Percentiles rank a stretch among this genome's conserved stretches.
phyloP scores from a whole-genome alignment of 179 eudicot genomes.

The Drosera spatulata region DNA sequence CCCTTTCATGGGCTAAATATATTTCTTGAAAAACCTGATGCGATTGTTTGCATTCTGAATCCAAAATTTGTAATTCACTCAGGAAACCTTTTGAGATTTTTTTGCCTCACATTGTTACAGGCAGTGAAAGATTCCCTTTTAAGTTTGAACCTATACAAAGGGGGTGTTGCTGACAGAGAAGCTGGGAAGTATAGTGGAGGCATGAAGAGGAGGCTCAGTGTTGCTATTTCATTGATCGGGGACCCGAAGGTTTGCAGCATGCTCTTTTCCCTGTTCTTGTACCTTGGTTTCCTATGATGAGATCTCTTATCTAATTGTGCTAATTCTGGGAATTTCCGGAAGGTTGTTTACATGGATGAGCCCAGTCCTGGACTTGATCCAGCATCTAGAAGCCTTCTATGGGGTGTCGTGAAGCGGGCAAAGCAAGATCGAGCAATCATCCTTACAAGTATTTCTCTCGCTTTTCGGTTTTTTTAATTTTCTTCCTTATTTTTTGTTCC shows the following conservation, averaged over 20 bases:
- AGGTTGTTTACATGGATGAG: constrained; percentile 99
- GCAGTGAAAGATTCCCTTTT: constrained; percentile 86
- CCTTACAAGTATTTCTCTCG: constrained; percentile 61
- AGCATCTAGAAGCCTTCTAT: constrained; percentile 82
- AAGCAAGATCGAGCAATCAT: constrained; percentile 78
- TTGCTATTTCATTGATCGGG: constrained; percentile 87
- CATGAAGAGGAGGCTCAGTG: constrained; percentile 98
- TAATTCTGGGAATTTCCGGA: constrained; percentile 2
- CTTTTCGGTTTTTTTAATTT: neutral
- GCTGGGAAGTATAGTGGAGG: constrained; percentile 89
- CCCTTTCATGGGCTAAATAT: no score
- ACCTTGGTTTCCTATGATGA: neutral
- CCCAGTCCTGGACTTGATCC: constrained; percentile 98
- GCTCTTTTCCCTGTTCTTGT: neutral
- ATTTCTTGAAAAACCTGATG: no score
- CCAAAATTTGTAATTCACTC: no score
- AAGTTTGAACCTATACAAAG: constrained; percentile 64
- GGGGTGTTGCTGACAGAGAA: constrained; percentile 82
- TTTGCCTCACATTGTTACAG: constrained; percentile 20
- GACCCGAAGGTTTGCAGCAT: constrained; percentile 59
- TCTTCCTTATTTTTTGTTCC: neutral
- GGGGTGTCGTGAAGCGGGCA: constrained; percentile 88
- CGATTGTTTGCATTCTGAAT: no score
- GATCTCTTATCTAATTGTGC: neutral
- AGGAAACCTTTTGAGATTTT: no score